A percentile compares a stretch with the other conserved stretches of the same genome.
phyloP scores from a whole-genome alignment of 306 rosid species.

The Quercus engelmannii region DNA sequence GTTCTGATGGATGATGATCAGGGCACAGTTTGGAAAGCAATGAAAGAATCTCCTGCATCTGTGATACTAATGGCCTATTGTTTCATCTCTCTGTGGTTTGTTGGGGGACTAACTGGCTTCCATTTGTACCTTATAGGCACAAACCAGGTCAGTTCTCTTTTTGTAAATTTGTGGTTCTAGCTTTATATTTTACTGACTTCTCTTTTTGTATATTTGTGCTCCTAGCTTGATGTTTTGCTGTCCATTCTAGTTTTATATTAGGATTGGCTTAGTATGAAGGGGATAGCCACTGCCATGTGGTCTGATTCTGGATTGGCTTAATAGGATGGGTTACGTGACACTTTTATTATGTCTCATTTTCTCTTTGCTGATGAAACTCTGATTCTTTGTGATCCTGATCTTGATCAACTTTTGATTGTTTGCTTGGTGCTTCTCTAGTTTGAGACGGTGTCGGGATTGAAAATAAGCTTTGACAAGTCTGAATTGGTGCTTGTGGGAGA shows the following conservation, averaged over 20 bases:
- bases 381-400: no score
- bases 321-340: no score
- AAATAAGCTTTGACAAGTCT: no score
- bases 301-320: no score
- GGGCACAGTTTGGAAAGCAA: slow-evolving; percentile 81
- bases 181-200: slow-evolving; percentile 14
- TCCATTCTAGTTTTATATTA: slow-evolving; percentile 1
- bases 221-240: slow-evolving; percentile 1
- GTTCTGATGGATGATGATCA: slow-evolving; percentile 61
- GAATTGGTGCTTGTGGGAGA: no score
- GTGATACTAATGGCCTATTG: slow-evolving; percentile 79
- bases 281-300: no score
- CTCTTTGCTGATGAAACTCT: no score
- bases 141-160: slow-evolving; percentile 67
- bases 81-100: slow-evolving; percentile 87
- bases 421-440: no score
- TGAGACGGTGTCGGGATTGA: no score
- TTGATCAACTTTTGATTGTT: no score
- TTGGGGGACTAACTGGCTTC: slow-evolving; percentile 93
- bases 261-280: background rate
- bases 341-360: no score
- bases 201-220: background rate
- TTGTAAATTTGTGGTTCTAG: slow-evolving; percentile 21
- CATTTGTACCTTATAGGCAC: slow-evolving; percentile 85
- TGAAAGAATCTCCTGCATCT: slow-evolving; percentile 86